Percentiles rank a stretch among this genome's conserved stretches.
These are phyloP conservation scores for Eutrema japonicum DNA, from an alignment of 345 rosid species.

Conservation along the genomic window DNA sequence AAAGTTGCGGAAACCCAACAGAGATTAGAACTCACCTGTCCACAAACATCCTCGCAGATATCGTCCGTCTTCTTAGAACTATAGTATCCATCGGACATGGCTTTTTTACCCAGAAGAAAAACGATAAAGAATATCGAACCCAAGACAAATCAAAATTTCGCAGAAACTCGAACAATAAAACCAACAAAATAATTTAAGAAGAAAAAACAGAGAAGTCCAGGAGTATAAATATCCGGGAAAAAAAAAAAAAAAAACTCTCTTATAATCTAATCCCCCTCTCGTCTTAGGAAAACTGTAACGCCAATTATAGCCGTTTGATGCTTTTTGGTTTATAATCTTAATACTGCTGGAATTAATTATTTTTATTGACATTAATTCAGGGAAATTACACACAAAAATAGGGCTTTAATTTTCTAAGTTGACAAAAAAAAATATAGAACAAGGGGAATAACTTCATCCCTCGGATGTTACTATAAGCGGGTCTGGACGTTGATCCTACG, in stretches of 20 bases:
- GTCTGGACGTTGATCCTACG: conserved; percentile 30
- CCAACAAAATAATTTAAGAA: conserved; percentile 3
- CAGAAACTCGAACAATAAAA: conserved; percentile 13
- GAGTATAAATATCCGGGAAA: conserved; percentile 18
- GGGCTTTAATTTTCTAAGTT: no score
- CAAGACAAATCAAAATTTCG: conserved; percentile 1
- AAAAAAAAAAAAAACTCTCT: not conserved
- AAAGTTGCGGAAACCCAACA: conserved; percentile 2
- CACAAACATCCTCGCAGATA: conserved; percentile 80
- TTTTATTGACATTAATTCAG: conserved; percentile 1
- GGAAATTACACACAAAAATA: not conserved
- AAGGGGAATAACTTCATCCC: not conserved
- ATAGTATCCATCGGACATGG: conserved; percentile 77
- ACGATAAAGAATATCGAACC: not conserved
- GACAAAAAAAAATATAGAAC: not conserved
- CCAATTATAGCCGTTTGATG: conserved; percentile 68
- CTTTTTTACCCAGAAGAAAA: conserved; percentile 16
- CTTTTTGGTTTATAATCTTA: conserved; percentile 24
- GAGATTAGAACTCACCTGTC: conserved; percentile 57
- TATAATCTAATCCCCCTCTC: conserved; percentile 26
- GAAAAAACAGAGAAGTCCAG: conserved; percentile 27
- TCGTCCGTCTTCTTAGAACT: conserved; percentile 91
- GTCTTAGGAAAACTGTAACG: conserved; percentile 43
- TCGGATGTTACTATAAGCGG: conserved; percentile 13
- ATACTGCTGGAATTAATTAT: conserved; percentile 32